Base-by-base conservation (phyloP, 2,329 filamentous ascomycete genomes). In the Fusarium nisikadoi region DNA sequence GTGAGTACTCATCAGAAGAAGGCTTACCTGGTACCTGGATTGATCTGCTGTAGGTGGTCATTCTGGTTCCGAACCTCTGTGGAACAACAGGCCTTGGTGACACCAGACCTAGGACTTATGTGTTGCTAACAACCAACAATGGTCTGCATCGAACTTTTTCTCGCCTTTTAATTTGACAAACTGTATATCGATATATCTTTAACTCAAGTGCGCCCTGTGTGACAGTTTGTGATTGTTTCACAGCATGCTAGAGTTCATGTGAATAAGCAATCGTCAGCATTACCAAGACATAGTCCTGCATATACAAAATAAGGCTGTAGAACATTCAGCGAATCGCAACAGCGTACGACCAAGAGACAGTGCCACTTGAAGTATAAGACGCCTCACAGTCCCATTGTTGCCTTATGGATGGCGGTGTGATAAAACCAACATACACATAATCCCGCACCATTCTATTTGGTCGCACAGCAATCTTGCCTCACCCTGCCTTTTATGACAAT, bases 371-470 rank as follows among this genome's bases (percentile, higher is more conserved):
- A 19, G 46, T 49, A 49, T 49, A 49, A 49, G 46, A 33, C 29
- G 14, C 29, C 29, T 23, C 27, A 12, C 1, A 23, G 3, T 7
- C 3, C 46, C 29, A 23, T 19, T 10, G 3, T 33, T 49, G 16
- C 2, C 27, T 29, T 29, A 29, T 29, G 6, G 27, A 29, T 29
- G 27, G n/a, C 16, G 29, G 29, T 49, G 8, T 49, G n/a, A 9
- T 49, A 33, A 20, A 19, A 10, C 3, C 7, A 23, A 5, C 7
- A 23, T 19, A 7, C 16, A 33, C 10, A 19, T 33, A 3, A n/a
- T 20, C 8, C 5, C 11, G 17, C 20, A 23, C 13, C 11, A 14
- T 4, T 2, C 0, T 1, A 5, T 33, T 17, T 2, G 8, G 2
- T 17, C 1, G 8, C 4, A 16, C 27, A 29, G 19, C 3, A n/a